A percentile compares a stretch with the other conserved stretches of the same genome.
Conservation (phyloP, 2,329 filamentous ascomycete genomes). For the Elsinoe australis region DNA sequence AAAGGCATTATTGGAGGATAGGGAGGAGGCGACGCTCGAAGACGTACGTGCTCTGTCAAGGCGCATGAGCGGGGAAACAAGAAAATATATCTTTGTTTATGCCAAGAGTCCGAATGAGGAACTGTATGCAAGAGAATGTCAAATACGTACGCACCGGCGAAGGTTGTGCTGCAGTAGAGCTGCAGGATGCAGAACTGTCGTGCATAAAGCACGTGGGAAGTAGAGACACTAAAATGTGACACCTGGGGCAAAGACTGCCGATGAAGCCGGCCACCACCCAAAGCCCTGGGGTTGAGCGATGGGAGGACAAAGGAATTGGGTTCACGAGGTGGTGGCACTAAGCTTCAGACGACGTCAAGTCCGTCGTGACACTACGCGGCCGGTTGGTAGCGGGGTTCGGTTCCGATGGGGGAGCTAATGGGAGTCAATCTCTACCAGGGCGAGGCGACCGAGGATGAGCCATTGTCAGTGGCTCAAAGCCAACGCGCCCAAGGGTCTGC, state of each 20-base stretch:
- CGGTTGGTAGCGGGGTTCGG: conserved; percentile 11
- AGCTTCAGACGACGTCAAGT: background rate
- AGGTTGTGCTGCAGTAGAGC: conserved; percentile 14
- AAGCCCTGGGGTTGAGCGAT: background rate
- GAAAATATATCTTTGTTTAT: conserved; percentile 18
- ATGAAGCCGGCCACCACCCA: background rate
- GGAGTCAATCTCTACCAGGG: conserved; percentile 10
- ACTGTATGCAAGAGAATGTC: conserved; percentile 14
- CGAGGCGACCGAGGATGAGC: conserved; percentile 10
- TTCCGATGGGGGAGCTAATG: conserved; percentile 1
- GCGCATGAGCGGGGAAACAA: conserved; percentile 13
- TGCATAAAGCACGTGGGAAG: conserved; percentile 15
- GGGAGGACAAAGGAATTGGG: background rate
- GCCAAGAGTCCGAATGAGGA: conserved; percentile 5
- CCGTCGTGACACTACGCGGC: background rate
- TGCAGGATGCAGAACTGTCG: conserved; percentile 18
- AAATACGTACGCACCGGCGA: conserved; percentile 12
- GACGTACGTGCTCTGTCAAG: conserved; percentile 1
- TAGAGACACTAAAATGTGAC: conserved; percentile 2
- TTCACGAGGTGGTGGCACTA: background rate
- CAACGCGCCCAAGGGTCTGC: conserved; percentile 10
- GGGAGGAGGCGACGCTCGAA: conserved; percentile 3
- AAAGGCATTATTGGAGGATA: conserved; percentile 16
- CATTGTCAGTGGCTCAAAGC: too few species aligned
- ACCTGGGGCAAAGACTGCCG: conserved; percentile 12